Conservation (phyloP, 805 yeast genomes). For the Cyberlindnera meyerae region DNA sequence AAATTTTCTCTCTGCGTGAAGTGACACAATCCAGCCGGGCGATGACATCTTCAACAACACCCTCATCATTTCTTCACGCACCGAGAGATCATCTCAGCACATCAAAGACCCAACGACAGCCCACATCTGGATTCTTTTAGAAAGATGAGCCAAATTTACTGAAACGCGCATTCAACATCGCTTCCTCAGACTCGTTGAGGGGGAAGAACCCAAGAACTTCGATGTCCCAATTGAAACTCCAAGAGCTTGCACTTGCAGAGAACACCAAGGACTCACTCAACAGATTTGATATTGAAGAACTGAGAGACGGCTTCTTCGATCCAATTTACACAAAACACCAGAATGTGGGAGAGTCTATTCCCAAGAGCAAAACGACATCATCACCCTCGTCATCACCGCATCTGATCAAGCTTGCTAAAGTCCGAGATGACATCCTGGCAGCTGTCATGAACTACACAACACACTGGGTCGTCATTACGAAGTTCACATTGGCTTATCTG, state of each 20-base stretch:
- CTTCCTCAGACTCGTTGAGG: constrained; percentile 7
- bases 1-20: too few relatives aligned
- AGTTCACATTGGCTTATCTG: constrained; percentile 33
- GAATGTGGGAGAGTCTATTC: constrained; percentile 5
- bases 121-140: too few relatives aligned
- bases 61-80: too few relatives aligned
- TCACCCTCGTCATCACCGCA: not conserved
- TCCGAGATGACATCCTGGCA: not conserved
- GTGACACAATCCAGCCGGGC: too few relatives aligned
- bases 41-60: too few relatives aligned
- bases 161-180: constrained; percentile 11
- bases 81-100: too few relatives aligned
- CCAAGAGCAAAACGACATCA: not conserved
- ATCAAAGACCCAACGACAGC: too few relatives aligned
- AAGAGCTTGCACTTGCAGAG: constrained; percentile 20
- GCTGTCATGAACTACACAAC: not conserved
- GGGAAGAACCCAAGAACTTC: constrained; percentile 27
- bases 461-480: constrained; percentile 18
- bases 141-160: constrained; percentile 11
- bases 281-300: constrained; percentile 37
- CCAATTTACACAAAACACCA: constrained; percentile 35
- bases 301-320: constrained; percentile 46
- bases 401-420: not conserved
- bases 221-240: constrained; percentile 31
- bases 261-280: constrained; percentile 24